A percentile compares a stretch with the other conserved stretches of the same genome.
These are phyloP conservation scores for Penicillium roqueforti DNA, from an alignment of 495 filamentous ascomycete species.

Conservation along the genomic window DNA sequence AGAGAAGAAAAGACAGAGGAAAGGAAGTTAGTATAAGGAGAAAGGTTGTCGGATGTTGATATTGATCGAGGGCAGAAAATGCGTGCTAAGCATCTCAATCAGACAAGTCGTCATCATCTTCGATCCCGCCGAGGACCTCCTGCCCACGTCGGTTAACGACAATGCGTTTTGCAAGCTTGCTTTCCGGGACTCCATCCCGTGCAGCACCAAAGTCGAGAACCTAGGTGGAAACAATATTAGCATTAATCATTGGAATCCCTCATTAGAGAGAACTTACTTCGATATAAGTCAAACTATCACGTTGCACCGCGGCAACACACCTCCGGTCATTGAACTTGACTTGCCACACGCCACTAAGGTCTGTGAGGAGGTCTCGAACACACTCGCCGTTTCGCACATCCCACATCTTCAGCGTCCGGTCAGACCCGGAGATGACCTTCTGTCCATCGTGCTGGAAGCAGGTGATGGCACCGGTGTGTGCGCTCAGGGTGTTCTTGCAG, in stretches of 20 bases:
- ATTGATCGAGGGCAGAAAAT: constrained; percentile 21
- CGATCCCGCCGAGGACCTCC: constrained; percentile 33
- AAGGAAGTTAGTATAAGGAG: neutral
- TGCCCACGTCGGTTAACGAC: constrained; percentile 62
- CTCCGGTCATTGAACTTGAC: constrained; percentile 94
- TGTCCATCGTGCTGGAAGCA: constrained; percentile 98
- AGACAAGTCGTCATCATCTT: constrained; percentile 43
- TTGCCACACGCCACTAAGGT: constrained; percentile 95
- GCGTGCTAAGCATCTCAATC: constrained; percentile 14
- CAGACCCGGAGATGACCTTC: constrained; percentile 94
- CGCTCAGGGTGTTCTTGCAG: constrained; percentile 83
- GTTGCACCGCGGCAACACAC: constrained; percentile 95
- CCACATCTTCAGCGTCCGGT: constrained; percentile 98
- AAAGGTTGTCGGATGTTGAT: constrained; percentile 5
- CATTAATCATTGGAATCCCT: neutral
- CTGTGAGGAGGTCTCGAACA: constrained; percentile 90
- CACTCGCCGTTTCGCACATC: constrained; percentile 88
- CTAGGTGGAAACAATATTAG: constrained; percentile 35
- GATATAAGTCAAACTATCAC: constrained; percentile 87
- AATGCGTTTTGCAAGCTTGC: constrained; percentile 74
- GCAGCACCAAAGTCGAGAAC: constrained; percentile 89
- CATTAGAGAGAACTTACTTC: constrained; percentile 62
- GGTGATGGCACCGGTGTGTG: constrained; percentile 95
- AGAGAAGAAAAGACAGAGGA: constrained; percentile 10
- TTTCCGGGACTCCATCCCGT: constrained; percentile 70